Conservation (phyloP, 352 stramenopile genomes). For the Globisporangium viniferum region DNA sequence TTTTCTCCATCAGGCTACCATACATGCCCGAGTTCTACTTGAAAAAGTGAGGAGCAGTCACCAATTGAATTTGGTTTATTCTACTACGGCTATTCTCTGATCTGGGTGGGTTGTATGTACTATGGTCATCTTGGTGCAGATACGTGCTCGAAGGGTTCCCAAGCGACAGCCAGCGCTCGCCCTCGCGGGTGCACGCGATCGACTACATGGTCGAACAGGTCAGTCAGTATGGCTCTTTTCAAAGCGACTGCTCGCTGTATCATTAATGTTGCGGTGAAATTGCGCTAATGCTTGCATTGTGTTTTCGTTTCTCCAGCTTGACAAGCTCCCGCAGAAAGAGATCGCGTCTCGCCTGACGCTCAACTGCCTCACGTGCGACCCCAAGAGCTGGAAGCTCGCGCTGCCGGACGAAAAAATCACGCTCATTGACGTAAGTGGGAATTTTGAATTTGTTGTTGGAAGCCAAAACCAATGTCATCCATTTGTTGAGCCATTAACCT, state of each 20-base stretch:
- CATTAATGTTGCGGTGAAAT: not conserved
- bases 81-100: not conserved
- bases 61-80: no score
- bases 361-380: conserved; percentile 43
- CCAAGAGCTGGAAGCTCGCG: conserved; percentile 43
- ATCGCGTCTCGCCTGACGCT: conserved; percentile 65
- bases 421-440: conserved; percentile 45
- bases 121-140: conserved; percentile 22
- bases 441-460: not conserved
- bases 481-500: not conserved
- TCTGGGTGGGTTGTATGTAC: not conserved
- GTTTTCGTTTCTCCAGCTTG: conserved; percentile 25
- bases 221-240: not conserved
- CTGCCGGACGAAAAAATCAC: conserved; percentile 54
- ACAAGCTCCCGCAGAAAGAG: conserved; percentile 57
- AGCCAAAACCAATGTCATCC: not conserved
- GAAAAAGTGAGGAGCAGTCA: conserved; percentile 38
- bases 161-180: conserved; percentile 25
- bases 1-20: conserved; percentile 33
- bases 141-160: conserved; percentile 56
- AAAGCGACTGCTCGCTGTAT: not conserved
- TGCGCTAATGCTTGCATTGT: not conserved
- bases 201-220: conserved; percentile 75
- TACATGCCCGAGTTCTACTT: conserved; percentile 75
- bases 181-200: conserved; percentile 34